These are phyloP conservation scores for Coriaria nepalensis DNA, from an alignment of 306 rosid genomes.

Conservation along the genomic window DNA sequence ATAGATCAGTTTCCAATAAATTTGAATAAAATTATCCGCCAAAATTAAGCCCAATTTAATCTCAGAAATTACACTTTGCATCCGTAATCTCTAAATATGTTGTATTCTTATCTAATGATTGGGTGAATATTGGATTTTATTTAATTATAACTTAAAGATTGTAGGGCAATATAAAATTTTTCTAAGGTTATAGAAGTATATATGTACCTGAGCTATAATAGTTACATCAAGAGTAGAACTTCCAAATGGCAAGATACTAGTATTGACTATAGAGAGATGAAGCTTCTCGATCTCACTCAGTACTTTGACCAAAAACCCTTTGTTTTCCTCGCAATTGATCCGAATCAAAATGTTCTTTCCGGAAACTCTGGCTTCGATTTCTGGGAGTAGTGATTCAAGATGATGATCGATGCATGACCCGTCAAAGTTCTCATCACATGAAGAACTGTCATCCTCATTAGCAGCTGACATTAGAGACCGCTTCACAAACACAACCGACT, in stretches of 20 bases:
- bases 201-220: slow-evolving; percentile 44
- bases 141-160: background rate
- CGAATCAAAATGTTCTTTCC: slow-evolving; percentile 50
- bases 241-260: slow-evolving; percentile 37
- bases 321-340: slow-evolving; percentile 38
- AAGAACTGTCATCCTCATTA: slow-evolving; percentile 31
- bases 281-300: slow-evolving; percentile 37
- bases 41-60: no score
- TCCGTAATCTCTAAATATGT: no score
- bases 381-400: slow-evolving; percentile 16
- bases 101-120: no score
- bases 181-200: background rate
- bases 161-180: background rate
- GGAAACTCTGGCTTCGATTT: slow-evolving; percentile 51
- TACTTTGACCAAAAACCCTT: slow-evolving; percentile 34
- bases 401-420: background rate
- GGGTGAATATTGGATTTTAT: background rate
- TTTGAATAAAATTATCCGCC: background rate
- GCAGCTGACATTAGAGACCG: slow-evolving; percentile 17
- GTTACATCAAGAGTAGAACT: slow-evolving; percentile 36
- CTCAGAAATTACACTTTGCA: background rate
- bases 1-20: background rate
- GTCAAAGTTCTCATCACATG: slow-evolving; percentile 33
- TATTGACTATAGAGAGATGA: slow-evolving; percentile 22
- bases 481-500: slow-evolving; percentile 25